phyloP scores from a whole-genome alignment of 768 basidiomycete genomes.

The Pleurotus djamor region DNA sequence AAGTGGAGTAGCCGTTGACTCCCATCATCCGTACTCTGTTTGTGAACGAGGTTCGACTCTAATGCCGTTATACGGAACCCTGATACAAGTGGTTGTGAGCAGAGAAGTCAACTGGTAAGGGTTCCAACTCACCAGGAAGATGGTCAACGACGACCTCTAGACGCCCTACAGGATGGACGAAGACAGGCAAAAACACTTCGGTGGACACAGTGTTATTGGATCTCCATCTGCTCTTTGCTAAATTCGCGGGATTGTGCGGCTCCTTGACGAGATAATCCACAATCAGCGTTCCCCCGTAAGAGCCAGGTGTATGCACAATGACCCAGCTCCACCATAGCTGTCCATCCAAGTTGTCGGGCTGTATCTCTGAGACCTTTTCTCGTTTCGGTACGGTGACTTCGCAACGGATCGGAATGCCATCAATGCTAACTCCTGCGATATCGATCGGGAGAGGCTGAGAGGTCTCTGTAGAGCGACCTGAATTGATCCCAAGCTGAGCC shows the following conservation, averaged over 20 bases:
- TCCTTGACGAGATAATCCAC: constrained; percentile 65
- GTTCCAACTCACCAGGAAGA: constrained; percentile 42
- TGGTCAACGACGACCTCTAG: constrained; percentile 61
- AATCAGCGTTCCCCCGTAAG: constrained; percentile 49
- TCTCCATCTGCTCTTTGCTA: constrained; percentile 33
- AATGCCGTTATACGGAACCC: constrained; percentile 41
- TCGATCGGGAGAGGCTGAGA: constrained; percentile 42
- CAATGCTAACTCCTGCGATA: constrained; percentile 57
- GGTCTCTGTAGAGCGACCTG: constrained; percentile 1
- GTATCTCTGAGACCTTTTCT: constrained; percentile 28
- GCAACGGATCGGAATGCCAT: constrained; percentile 62
- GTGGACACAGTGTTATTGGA: constrained; percentile 25
- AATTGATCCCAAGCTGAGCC: constrained; percentile 32
- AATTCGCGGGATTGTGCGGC: constrained; percentile 5
- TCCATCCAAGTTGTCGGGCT: constrained; percentile 51
- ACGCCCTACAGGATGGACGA: constrained; percentile 64
- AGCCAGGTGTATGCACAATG: constrained; percentile 51
- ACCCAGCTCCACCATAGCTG: constrained; percentile 69
- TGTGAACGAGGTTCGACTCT: constrained; percentile 57
- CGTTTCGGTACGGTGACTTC: constrained; percentile 48
- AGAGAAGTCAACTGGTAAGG: constrained; percentile 6
- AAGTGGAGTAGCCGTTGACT: constrained; percentile 51
- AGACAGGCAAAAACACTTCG: constrained; percentile 66
- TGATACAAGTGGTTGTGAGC: constrained; percentile 17
- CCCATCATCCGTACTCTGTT: constrained; percentile 36